Base-by-base conservation (phyloP, 192 early-diverging fungal species). In the Diversispora eburnea region DNA sequence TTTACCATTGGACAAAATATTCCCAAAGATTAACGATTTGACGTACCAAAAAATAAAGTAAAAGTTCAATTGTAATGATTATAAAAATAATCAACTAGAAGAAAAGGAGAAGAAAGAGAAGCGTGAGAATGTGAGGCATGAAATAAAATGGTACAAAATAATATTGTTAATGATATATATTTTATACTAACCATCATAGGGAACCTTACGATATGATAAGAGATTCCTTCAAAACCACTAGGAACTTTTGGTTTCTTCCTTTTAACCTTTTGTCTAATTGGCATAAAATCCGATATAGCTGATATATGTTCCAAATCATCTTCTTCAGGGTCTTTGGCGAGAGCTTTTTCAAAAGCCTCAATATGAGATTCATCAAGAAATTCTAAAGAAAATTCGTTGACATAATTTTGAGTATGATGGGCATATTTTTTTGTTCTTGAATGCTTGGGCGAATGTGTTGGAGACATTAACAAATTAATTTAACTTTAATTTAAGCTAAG, bases 21-120 rank as follows among this genome's bases (percentile, higher is more conserved):
- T 93, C 91, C 83, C 88, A 93, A 12, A 87, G 8, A 64, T 82
- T 80, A 15, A 91, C 89, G 61, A 86, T 77, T 73, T 86, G 81
- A 20, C 90, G 83, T 49, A 91, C 73, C 13, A 77, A 74, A 41
- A 89, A 55, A 60, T 92, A 89, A 9, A 87, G 72, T 22, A 80
- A 75, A 41, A 91, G 73, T 75, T 93, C 91, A 10, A 91, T 56
- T 54, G 80, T 54, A 15, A 93, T 84, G 61, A 88, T 83, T 19
- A 78, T 47, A 60, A 82, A 82, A 68, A 91, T 88, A 25, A 81
- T 8, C 41, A 84, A 55, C 84, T 88, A 72, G 25, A 25, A 3
- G 42, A 63, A 60, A 25, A 25, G 17, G 48, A 66, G 22, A 33
- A 39, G 20, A 39, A 25, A 54, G 3, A 39, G 22, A 67, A 25